Evolutionary conservation across 1,139 yeast species (phyloP).

Genomic region (Lodderomyces oxycetoniae): DNA sequence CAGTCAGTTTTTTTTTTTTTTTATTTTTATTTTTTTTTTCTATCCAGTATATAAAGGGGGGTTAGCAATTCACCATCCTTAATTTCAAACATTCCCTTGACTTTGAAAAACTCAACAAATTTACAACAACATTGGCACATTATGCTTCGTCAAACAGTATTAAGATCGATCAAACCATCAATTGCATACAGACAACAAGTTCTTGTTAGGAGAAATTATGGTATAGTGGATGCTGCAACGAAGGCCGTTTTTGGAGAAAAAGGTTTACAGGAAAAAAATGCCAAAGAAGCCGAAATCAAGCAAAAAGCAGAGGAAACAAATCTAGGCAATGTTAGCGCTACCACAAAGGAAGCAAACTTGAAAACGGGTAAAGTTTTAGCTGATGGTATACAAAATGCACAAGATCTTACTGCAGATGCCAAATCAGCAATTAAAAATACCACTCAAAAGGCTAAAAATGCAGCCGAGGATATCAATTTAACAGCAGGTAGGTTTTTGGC

Average conservation of each 20-base stretch:
- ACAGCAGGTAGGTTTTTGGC: slow-evolving; percentile 20
- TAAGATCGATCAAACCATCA: slow-evolving; percentile 5
- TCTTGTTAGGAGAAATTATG: slow-evolving; percentile 7
- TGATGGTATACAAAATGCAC: slow-evolving; percentile 23
- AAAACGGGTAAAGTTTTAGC: slow-evolving; percentile 20
- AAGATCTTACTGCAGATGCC: slow-evolving; percentile 22
- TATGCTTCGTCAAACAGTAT: slow-evolving; percentile 6
- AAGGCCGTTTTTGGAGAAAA: slow-evolving; percentile 10
- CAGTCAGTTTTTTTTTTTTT: not conserved
- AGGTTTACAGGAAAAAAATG: slow-evolving; percentile 9
- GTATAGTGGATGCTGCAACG: slow-evolving; percentile 8
- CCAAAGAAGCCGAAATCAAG: slow-evolving; percentile 6
- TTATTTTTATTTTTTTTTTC: not conserved
- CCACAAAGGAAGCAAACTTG: not conserved
- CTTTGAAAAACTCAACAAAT: too few species aligned
- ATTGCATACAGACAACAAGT: slow-evolving; percentile 2
- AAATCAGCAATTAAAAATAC: slow-evolving; percentile 20
- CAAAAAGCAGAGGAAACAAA: slow-evolving; percentile 7
- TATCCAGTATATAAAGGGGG: too few species aligned
- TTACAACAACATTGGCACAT: not conserved
- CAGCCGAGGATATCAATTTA: slow-evolving; percentile 3
- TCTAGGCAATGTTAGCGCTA: slow-evolving; percentile 14
- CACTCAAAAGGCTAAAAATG: slow-evolving; percentile 18
- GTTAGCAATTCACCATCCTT: too few species aligned
- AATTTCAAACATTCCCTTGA: not conserved